phyloP scores from a whole-genome alignment of 225 moss, liverwort and hornwort genomes.

The Physcomitrium patens region DNA sequence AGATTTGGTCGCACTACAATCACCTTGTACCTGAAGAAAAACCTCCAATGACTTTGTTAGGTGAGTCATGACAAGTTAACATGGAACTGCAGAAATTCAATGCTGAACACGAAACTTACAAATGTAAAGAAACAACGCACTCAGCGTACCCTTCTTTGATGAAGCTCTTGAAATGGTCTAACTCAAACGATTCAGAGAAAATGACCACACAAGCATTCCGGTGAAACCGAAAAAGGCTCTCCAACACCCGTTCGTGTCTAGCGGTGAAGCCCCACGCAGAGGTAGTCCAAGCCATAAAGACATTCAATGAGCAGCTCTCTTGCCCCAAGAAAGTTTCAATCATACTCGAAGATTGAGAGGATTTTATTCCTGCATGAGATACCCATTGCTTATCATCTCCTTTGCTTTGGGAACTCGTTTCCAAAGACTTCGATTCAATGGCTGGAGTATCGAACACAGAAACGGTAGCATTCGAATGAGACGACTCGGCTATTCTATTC shows the following conservation, averaged over 20 bases:
- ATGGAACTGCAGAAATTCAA: conserved; percentile 8
- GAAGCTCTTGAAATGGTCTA: conserved; percentile 72
- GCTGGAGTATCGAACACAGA: conserved; percentile 8
- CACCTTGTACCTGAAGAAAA: conserved; percentile 76
- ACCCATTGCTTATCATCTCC: conserved; percentile 53
- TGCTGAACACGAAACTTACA: conserved; percentile 12
- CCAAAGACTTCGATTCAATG: conserved; percentile 23
- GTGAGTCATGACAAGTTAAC: not conserved
- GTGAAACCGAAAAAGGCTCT: conserved; percentile 87
- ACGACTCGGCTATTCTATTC: conserved; percentile 17
- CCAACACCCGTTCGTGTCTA: conserved; percentile 85
- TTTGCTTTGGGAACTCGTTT: conserved; percentile 20
- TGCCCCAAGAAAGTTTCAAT: conserved; percentile 69
- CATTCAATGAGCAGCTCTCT: conserved; percentile 65
- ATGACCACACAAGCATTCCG: conserved; percentile 87
- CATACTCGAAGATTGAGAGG: conserved; percentile 56
- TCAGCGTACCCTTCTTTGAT: conserved; percentile 76
- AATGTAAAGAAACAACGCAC: conserved; percentile 4
- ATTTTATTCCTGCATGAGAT: conserved; percentile 48
- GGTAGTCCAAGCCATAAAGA: conserved; percentile 95
- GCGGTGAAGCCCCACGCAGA: conserved; percentile 91
- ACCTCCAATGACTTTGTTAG: conserved; percentile 14
- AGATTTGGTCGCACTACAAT: conserved; percentile 76
- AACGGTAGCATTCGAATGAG: conserved; percentile 25
- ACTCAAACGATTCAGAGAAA: conserved; percentile 80